These are phyloP conservation scores for Globisporangium acanthophoron DNA, from an alignment of 352 stramenopile species.

Conservation along the genomic window DNA sequence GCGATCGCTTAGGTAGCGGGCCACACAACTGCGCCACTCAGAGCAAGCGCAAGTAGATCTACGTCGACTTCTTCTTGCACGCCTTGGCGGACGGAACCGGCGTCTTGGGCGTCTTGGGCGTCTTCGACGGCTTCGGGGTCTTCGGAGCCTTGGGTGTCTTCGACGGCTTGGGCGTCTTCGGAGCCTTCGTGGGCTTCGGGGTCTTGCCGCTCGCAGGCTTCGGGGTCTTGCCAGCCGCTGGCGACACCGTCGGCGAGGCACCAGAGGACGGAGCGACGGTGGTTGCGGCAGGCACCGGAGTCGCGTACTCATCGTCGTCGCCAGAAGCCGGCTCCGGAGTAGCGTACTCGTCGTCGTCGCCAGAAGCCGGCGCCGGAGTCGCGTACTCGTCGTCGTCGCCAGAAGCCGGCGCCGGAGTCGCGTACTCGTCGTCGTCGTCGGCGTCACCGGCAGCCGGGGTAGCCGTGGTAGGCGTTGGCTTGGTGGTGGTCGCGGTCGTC, in stretches of 20 bases:
- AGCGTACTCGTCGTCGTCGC: slow-evolving; percentile 1
- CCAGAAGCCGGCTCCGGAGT: not conserved
- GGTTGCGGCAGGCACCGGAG: slow-evolving; percentile 1
- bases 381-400: too few species aligned
- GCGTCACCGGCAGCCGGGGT: slow-evolving; percentile 1
- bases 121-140: slow-evolving; percentile 1
- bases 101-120: not conserved
- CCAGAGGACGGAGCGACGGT: not conserved
- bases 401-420: not conserved
- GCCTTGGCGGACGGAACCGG: not conserved
- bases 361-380: not conserved
- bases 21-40: too few species aligned
- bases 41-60: not conserved
- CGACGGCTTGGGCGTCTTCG: slow-evolving; percentile 9
- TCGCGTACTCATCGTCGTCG: too few species aligned
- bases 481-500: not conserved
- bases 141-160: slow-evolving; percentile 9
- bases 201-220: slow-evolving; percentile 3
- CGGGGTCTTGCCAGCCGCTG: slow-evolving; percentile 1
- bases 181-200: slow-evolving; percentile 1
- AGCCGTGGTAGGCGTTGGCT: not conserved
- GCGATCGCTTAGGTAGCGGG: not conserved
- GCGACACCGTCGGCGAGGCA: slow-evolving; percentile 3
- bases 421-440: slow-evolving; percentile 3
- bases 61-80: slow-evolving; percentile 14